Evolutionary conservation across 345 rosid species (phyloP), one percentile per base, ranked within the genome.

Genomic region (Camelina sativa): DNA sequence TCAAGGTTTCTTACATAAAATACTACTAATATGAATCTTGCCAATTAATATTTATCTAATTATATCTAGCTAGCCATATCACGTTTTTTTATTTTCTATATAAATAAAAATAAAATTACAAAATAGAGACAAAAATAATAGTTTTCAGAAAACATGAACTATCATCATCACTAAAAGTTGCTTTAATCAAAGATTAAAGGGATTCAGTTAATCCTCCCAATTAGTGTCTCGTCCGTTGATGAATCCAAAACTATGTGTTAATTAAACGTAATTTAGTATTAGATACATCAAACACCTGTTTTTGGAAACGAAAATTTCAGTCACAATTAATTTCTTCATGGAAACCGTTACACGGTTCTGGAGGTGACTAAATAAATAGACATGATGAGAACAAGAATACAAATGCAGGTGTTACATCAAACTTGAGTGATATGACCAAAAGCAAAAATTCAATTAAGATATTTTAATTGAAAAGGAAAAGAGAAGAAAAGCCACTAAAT

Each of bases 371-470:
- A 32, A 5, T 25, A 25, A 34, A 20, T 23, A 11, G 46, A 58
- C 47, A 55, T 28, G 30, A 34, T 69, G 74, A 7, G 55, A 69
- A 41, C 32, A 28, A 69, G 4, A 38, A 73, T 52, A 41, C 43
- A 61, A 69, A 44, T 62, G 75, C 65, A 69, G 59, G 71, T 54
- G 70, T 69, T 54, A 69, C 75, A 69, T 62, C 75, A 54, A 69
- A 34, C 69, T 69, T 62, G 40, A 28, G 12, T 61, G 74, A 75
- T 60, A 40, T 34, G 37, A 34, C 12, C 34, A 59, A 47, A 74
- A 53, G 35, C 61, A 25, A 58, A 44, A 20, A 44, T 12, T 46
- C 20, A 25, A 20, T 46, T 46, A 56, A 12, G 15, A 54, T 25
- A 43, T 25, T 25, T 51, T 41, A 17, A 9, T 19, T 72, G 43